Base-by-base conservation (phyloP, 371 early-diverging fungal species). In the Actinomortierella wolfii region DNA sequence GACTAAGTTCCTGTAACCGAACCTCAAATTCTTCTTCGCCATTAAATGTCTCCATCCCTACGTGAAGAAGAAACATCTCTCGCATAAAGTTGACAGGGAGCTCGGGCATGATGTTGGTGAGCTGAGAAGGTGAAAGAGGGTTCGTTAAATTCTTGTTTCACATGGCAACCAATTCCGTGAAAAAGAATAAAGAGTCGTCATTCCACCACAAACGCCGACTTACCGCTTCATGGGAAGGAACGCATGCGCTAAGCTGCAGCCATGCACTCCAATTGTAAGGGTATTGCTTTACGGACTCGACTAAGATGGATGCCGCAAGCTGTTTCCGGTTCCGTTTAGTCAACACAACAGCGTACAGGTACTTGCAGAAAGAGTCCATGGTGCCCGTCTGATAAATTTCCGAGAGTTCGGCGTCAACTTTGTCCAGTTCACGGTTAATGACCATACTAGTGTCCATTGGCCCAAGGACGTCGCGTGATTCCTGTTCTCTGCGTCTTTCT, bases 211-310 rank as follows among this genome's bases (percentile, higher is more conserved):
- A n/a, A 1, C 21, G 14, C 54, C 23, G 42, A 41, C 69, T 56
- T 64, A 86, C 81, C 42, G 81, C 77, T 49, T 81, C 79, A 24
- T 67, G 68, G 8, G 81, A 67, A 20, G 81, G 66, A 0, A 92
- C 61, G 41, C 88, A 80, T 5, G 78, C 50, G 7, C 79, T 86
- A 1, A 95, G 76, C 51, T 91, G 92, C 57, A 85, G 73, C 97
- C 97, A 96, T n/a, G 94, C 94, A 39, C 89, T 89, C 95, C 96
- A 95, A 68, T 94, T 94, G 76, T 80, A 93, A 26, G 88, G 90
- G 66, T 88, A 94, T 57, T 64, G 64, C 25, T 69, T 70, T 1
- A 95, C 73, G 5, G 96, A 91, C 56, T 84, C 68, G 13, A 92
- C 26, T 17, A 94, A 76, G 6, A 82, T 76, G 5, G 71, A 68